phyloP scores from a whole-genome alignment of 768 basidiomycete genomes.

The Tephrocybe rancida region DNA sequence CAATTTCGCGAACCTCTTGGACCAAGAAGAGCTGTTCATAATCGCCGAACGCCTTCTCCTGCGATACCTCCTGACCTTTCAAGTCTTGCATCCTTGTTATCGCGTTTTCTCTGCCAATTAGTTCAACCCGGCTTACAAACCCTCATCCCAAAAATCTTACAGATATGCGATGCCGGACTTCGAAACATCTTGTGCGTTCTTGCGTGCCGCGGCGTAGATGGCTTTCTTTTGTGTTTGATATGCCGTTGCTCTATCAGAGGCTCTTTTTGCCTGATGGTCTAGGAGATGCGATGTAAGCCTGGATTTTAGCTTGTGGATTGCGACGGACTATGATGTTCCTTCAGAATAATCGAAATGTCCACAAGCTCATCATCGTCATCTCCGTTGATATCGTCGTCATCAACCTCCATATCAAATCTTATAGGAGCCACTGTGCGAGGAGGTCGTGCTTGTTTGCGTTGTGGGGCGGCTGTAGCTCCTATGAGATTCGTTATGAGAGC shows the following conservation, averaged over 20 bases:
- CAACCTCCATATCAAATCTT: conserved; percentile 10
- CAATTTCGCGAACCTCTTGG: conserved; percentile 24
- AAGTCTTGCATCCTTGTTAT: conserved; percentile 26
- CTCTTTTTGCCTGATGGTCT: conserved; percentile 33
- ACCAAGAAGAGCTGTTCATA: conserved; percentile 22
- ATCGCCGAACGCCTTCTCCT: conserved; percentile 27
- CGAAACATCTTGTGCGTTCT: conserved; percentile 28
- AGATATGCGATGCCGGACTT: conserved; percentile 29
- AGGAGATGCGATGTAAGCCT: not conserved
- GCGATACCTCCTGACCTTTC: conserved; percentile 27
- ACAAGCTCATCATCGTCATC: conserved; percentile 10
- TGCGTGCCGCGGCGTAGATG: conserved; percentile 35
- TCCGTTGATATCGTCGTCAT: conserved; percentile 20
- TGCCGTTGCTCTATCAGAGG: conserved; percentile 22
- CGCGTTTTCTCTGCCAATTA: conserved; percentile 29
- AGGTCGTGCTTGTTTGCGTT: conserved; percentile 18
- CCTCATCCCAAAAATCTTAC: conserved; percentile 17
- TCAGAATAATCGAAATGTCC: conserved; percentile 14
- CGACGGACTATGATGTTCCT: conserved; percentile 17
- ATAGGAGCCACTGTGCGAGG: conserved; percentile 19
- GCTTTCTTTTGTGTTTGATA: conserved; percentile 34
- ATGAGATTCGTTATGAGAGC: not conserved
- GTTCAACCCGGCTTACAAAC: not conserved
- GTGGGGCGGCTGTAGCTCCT: not conserved
- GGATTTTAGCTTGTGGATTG: conserved; percentile 9